Evolutionary conservation across 1,284 basidiomycete species (phyloP), one percentile per base, ranked within the genome.

Genomic region (Rhizopogon parksii): DNA sequence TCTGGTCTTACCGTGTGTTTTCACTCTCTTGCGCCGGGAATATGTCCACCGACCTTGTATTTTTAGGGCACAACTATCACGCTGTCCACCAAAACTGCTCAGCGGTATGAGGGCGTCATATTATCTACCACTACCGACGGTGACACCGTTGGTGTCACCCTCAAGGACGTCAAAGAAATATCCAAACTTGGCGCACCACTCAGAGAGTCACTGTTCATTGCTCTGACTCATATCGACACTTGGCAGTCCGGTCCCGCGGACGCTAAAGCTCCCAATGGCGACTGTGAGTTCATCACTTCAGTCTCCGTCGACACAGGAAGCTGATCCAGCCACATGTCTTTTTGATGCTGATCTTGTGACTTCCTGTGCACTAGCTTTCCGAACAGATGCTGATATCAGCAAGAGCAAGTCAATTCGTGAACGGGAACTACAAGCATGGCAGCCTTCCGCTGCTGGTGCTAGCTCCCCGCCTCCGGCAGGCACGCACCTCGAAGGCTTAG

Each of bases 301-400:
- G 37, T 32, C 38, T 46, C 15, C 34, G 36, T 15, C 49, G 25
- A 21, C 48, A n/a, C 12, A 25, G 21, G 45, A 49, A 25, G 2
- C 14, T 45, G 24, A 35, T 40, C 24, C 25, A 11, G 15, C 19
- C 19, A 21, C 27, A 3, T 36, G 4, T 11, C 47, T 24, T 11
- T 7, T 37, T 30, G 51, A 27, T 50, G 15, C 53, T 65, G 25
- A 68, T 57, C 32, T 35, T 14, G 25, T 19, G 40, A 49, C 15
- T 50, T 62, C 51, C 36, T 38, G 17, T 53, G 17, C 27, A 54
- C 30, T 66, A 88, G 91, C 80, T 35, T 95, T 96, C 77, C 81
- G 88, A 58, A 96, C 91, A 25, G 93, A 96, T 65, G 76, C 82
- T 15, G 93, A 95, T 60, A 95, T 96, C 61, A 83, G 82, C 58